These are phyloP conservation scores for Ogataea neopini DNA, from an alignment of 805 yeast genomes.

Conservation along the genomic window DNA sequence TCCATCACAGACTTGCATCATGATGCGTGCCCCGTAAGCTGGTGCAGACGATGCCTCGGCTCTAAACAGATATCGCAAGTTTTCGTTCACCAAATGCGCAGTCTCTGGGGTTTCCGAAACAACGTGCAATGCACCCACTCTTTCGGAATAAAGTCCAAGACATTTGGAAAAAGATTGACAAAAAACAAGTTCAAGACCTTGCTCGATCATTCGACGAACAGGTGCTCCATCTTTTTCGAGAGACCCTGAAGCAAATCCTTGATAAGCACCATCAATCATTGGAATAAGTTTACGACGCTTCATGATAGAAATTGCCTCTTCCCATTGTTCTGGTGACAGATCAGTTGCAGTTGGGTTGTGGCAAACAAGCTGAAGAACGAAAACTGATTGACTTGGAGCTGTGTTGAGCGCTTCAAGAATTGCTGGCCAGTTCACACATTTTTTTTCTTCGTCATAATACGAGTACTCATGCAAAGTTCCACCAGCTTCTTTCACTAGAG, in stretches of 20 bases:
- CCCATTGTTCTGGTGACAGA: constrained; percentile 75
- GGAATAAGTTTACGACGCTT: constrained; percentile 61
- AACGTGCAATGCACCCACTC: constrained; percentile 76
- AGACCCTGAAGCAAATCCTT: constrained; percentile 84
- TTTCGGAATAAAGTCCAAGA: constrained; percentile 86
- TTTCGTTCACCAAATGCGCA: constrained; percentile 16
- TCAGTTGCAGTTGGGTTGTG: constrained; percentile 93
- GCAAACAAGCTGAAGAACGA: constrained; percentile 83
- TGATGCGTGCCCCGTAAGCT: constrained; percentile 47
- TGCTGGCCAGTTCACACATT: constrained; percentile 53
- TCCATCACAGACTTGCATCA: constrained; percentile 34
- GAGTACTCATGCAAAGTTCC: constrained; percentile 43
- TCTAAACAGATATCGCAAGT: constrained; percentile 38
- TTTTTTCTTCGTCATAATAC: constrained; percentile 42
- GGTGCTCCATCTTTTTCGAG: constrained; percentile 59
- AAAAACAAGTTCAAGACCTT: constrained; percentile 50
- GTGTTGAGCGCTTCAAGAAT: constrained; percentile 53
- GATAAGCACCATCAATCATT: constrained; percentile 84
- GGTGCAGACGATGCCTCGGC: constrained; percentile 48
- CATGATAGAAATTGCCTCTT: constrained; percentile 58
- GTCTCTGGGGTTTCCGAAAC: constrained; percentile 23
- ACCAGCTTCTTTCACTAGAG: constrained; percentile 50
- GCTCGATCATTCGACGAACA: constrained; percentile 43
- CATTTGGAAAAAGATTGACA: constrained; percentile 90
- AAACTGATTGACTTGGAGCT: constrained; percentile 55